phyloP scores from a whole-genome alignment of 2,329 filamentous ascomycete species.

The Chalara sp. region DNA sequence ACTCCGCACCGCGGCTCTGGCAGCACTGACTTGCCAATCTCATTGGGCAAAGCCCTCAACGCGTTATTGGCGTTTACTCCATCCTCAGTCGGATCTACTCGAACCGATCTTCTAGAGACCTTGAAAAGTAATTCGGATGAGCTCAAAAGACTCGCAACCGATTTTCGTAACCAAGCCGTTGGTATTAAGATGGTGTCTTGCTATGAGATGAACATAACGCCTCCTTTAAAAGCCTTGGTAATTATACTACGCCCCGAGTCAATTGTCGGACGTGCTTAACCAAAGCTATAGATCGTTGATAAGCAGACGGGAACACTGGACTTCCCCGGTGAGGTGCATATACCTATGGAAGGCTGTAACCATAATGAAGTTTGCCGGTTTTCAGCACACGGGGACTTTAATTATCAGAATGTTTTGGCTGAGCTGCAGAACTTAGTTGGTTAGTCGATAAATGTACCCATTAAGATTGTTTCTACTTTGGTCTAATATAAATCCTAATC shows the following conservation, averaged over 20 bases:
- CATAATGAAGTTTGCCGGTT: constrained; percentile 14
- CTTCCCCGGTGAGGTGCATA: constrained; percentile 4
- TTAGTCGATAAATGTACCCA: no score
- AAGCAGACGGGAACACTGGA: constrained; percentile 8
- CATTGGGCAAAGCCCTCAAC: constrained; percentile 4
- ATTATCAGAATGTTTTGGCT: constrained; percentile 9
- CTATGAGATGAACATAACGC: constrained; percentile 7
- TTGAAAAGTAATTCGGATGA: constrained; percentile 3
- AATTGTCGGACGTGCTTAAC: not conserved
- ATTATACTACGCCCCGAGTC: not conserved
- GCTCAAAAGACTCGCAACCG: no score
- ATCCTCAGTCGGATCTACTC: constrained; percentile 6
- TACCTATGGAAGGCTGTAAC: constrained; percentile 5
- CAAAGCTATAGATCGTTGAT: constrained; percentile 6
- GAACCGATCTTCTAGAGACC: constrained; percentile 5
- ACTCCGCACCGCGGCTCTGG: constrained; percentile 67
- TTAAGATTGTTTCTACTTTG: no score
- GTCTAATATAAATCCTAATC: no score
- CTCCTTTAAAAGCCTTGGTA: constrained; percentile 6
- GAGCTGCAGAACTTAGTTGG: constrained; percentile 3
- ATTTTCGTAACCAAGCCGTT: no score
- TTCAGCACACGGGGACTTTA: constrained; percentile 2
- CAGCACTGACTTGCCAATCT: constrained; percentile 24
- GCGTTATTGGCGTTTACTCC: constrained; percentile 1
- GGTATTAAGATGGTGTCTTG: no score